These are phyloP conservation scores for Tetragonia tetragonoides DNA, from an alignment of 148 eudicot genomes.

Conservation along the genomic window DNA sequence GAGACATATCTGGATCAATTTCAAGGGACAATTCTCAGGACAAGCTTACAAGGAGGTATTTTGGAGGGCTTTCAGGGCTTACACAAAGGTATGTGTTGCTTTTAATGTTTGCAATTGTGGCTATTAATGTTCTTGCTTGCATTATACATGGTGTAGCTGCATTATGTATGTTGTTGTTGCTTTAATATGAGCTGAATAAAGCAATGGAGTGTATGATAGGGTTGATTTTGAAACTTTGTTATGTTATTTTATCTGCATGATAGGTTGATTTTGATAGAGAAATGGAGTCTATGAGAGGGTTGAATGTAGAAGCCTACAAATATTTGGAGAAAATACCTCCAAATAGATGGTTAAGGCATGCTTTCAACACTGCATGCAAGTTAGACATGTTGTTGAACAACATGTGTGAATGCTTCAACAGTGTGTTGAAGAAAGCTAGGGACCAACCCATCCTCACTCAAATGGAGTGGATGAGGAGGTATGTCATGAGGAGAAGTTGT, in stretches of 20 bases:
- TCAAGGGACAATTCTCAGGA: neutral
- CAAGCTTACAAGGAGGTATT: neutral
- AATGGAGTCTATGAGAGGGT: neutral
- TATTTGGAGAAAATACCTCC: neutral
- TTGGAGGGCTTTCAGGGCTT: neutral
- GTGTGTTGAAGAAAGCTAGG: neutral
- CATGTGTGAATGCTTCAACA: neutral
- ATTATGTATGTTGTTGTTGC: too few relatives aligned
- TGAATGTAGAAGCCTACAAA: neutral
- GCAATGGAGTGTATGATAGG: too few relatives aligned
- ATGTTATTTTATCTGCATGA: neutral
- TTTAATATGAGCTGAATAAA: too few relatives aligned
- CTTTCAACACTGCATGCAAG: neutral
- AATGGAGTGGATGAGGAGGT: too few relatives aligned
- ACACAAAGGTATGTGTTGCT: neutral
- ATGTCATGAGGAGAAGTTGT: neutral
- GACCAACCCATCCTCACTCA: too few relatives aligned
- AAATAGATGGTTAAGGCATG: neutral
- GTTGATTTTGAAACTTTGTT: too few relatives aligned
- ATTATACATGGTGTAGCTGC: too few relatives aligned
- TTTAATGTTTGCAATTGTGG: neutral
- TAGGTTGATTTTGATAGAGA: neutral
- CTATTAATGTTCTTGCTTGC: too few relatives aligned
- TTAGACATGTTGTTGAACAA: neutral
- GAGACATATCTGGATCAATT: constrained; percentile 5